Conservation (phyloP, 495 filamentous ascomycete genomes). For the Penicillium taxi region DNA sequence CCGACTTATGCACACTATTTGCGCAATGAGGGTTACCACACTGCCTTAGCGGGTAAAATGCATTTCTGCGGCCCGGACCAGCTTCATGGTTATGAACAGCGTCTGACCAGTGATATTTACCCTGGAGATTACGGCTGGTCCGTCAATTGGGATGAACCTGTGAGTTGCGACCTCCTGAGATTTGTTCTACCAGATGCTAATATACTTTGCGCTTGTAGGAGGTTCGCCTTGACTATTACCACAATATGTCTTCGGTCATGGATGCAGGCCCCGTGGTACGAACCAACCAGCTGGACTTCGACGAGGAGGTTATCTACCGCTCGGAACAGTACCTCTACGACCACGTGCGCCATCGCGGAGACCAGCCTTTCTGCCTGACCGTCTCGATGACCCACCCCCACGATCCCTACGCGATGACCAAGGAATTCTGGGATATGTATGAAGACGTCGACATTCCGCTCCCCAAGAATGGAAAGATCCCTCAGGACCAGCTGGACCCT, state of each 20-base stretch:
- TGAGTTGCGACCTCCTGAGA: conserved; percentile 21
- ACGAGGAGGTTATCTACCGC: conserved; percentile 86
- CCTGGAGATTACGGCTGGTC: conserved; percentile 85
- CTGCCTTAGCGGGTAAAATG: conserved; percentile 88
- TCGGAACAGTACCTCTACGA: conserved; percentile 77
- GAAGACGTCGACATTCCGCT: conserved; percentile 77
- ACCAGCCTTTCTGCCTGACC: conserved; percentile 77
- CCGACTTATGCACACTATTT: conserved; percentile 88
- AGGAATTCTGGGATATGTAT: conserved; percentile 84
- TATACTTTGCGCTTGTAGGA: conserved; percentile 39
- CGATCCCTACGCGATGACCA: conserved; percentile 82
- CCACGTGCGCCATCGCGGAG: conserved; percentile 60
- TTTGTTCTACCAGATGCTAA: too few relatives aligned
- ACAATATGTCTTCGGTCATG: conserved; percentile 82
- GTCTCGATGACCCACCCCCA: conserved; percentile 88
- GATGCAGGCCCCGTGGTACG: conserved; percentile 76
- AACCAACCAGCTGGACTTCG: conserved; percentile 90
- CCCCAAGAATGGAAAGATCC: conserved; percentile 59
- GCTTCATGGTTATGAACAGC: conserved; percentile 80
- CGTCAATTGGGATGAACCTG: conserved; percentile 81
- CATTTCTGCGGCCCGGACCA: conserved; percentile 86
- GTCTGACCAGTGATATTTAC: conserved; percentile 87
- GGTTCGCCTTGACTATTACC: conserved; percentile 78
- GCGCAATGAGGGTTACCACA: conserved; percentile 76
- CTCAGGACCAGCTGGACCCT: conserved; percentile 68